phyloP scores from a whole-genome alignment of 2,329 filamentous ascomycete species.

The Pseudogymnoascus sp. region DNA sequence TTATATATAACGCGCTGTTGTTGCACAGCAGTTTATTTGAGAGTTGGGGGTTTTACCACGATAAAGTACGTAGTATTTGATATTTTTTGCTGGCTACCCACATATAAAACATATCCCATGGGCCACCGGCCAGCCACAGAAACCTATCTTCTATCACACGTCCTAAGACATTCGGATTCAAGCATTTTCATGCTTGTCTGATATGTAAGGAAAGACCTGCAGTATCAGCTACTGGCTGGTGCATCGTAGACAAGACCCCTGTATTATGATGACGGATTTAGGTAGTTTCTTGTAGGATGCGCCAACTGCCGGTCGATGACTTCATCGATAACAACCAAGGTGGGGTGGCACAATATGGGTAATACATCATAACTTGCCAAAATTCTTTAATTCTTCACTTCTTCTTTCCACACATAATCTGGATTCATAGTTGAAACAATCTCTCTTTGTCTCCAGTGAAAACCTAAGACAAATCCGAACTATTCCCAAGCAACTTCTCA shows the following conservation, averaged over 20 bases:
- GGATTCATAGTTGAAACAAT: background rate
- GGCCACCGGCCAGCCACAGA: background rate
- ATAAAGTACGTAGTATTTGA: background rate
- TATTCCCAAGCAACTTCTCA: background rate
- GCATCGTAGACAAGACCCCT: background rate
- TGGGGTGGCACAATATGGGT: background rate
- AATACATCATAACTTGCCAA: background rate
- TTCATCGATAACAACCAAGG: conserved; percentile 4
- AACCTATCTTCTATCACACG: background rate
- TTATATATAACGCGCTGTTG: background rate
- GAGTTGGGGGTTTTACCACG: background rate
- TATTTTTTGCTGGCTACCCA: background rate
- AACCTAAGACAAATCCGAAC: background rate
- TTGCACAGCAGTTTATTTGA: background rate
- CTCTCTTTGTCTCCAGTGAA: background rate
- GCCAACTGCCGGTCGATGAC: conserved; percentile 2
- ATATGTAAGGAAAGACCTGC: background rate
- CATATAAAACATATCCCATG: background rate
- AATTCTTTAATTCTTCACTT: background rate
- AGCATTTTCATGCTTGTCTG: background rate
- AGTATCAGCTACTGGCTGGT: background rate
- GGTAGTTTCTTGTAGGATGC: background rate
- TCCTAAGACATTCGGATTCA: background rate
- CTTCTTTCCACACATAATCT: background rate
- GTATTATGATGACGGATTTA: background rate